Base-by-base conservation (phyloP, 2,329 filamentous ascomycete genomes). In the Eurotiales sp. region DNA sequence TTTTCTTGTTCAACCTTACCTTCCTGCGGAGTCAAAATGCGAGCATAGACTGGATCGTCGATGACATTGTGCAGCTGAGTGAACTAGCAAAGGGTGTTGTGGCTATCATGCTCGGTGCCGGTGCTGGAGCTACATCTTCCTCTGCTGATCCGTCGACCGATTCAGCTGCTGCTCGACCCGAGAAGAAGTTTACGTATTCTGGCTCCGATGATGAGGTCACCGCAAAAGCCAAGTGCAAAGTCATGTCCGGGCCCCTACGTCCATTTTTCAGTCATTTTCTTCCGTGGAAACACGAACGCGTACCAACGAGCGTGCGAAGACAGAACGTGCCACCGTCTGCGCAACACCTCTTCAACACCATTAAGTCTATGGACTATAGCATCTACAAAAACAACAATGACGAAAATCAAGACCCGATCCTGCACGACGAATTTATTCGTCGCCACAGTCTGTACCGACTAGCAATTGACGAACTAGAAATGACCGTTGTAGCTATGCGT, bases 1-100 rank as follows among this genome's bases (percentile, higher is more conserved):
- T 51, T 2, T 51, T 51, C 15, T 25, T 51, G 5, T 46, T 51
- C 19, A 41, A 46, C 11, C 41, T 51, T 10, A 46, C 49, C 3
- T 30, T 46, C 4, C 49, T 42, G 8, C 41, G 49, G 14, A 11
- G 27, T 19, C 22, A 23, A 11, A 22, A 12, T 11, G 8, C n/a
- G 8, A 44, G 27, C 2, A 40, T 39, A 3, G 36, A 41, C n/a
- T 51, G 49, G 49, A 30, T 51, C 4, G 2, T 51, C 12, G 34
- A 51, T 8, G 41, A 51, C 19, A 51, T 51, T 21, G 41, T 51
- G 15, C 34, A 46, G n/a, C 42, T 51, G 10, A 51, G 49, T 10
- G 49, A 51, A 3, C 23, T 51, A 19, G 36, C 42, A 8, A 51
- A 51, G 25, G 49, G 49, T 1, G 49, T 51, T 30, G 42, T 51